A percentile compares a stretch with the other conserved stretches of the same genome.
Conservation (phyloP, 1,139 yeast species). For the Suhomyces ambrosiae region DNA sequence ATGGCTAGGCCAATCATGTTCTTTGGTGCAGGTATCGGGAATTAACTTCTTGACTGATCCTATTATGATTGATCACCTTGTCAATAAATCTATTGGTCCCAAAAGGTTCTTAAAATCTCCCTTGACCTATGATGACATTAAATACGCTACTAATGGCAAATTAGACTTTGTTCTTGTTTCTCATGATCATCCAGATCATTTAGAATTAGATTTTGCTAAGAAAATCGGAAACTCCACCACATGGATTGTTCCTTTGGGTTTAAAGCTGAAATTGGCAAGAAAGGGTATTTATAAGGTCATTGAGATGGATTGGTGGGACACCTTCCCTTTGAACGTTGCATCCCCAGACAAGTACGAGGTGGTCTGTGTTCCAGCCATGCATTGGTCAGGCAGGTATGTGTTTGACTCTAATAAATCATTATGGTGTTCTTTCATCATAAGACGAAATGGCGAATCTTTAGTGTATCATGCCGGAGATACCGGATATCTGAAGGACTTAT, state of each 20-base stretch:
- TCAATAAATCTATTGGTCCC: slow-evolving; percentile 73
- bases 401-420: slow-evolving; percentile 76
- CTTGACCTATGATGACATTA: slow-evolving; percentile 61
- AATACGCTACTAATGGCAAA: slow-evolving; percentile 45
- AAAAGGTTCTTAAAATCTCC: slow-evolving; percentile 77
- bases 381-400: slow-evolving; percentile 88
- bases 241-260: slow-evolving; percentile 89
- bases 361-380: slow-evolving; percentile 95
- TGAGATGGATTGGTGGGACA: slow-evolving; percentile 95
- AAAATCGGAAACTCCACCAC: slow-evolving; percentile 60
- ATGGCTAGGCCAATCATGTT: slow-evolving; percentile 94
- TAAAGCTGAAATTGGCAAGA: slow-evolving; percentile 58
- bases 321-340: slow-evolving; percentile 44
- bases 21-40: slow-evolving; percentile 70
- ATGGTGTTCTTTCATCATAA: slow-evolving; percentile 84
- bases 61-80: slow-evolving; percentile 66
- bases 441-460: slow-evolving; percentile 66
- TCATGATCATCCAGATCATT: slow-evolving; percentile 94
- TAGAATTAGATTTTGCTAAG: slow-evolving; percentile 63
- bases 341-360: slow-evolving; percentile 63
- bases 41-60: slow-evolving; percentile 86
- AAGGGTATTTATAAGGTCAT: slow-evolving; percentile 56
- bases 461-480: slow-evolving; percentile 95
- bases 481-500: slow-evolving; percentile 77
- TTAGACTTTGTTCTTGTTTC: slow-evolving; percentile 79